Evolutionary conservation across 257 asterid species (phyloP).

Genomic region (Solanum lignicaule): DNA sequence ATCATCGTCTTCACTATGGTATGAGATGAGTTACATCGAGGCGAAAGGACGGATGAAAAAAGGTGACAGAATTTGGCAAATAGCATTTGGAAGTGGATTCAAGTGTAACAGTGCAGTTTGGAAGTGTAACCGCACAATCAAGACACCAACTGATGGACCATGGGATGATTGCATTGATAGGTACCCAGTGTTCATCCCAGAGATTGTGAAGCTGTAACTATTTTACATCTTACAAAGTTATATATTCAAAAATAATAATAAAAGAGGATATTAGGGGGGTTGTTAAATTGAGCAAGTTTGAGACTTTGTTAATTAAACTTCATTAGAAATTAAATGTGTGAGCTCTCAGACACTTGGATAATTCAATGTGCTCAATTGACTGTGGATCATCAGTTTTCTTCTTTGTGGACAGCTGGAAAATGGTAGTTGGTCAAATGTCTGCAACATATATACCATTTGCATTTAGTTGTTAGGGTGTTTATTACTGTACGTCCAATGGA

Average conservation of each 20-base stretch:
- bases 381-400: neutral
- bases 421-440: neutral
- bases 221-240: neutral
- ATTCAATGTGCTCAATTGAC: neutral
- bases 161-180: conserved; percentile 71
- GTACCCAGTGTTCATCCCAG: conserved; percentile 78
- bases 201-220: conserved; percentile 55
- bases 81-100: conserved; percentile 79
- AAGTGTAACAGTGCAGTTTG: conserved; percentile 86
- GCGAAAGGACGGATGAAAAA: conserved; percentile 73
- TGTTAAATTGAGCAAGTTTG: neutral
- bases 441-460: neutral
- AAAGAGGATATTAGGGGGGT: neutral
- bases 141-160: conserved; percentile 48
- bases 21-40: conserved; percentile 60
- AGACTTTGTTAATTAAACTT: neutral
- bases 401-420: neutral
- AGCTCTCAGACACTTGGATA: neutral
- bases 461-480: neutral
- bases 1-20: conserved; percentile 79
- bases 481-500: neutral
- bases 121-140: conserved; percentile 64
- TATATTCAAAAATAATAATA: neutral
- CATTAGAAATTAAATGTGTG: neutral
- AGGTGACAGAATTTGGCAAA: conserved; percentile 78